phyloP scores from a whole-genome alignment of 2,329 filamentous ascomycete genomes.

The Arthrobotrys conoides region DNA sequence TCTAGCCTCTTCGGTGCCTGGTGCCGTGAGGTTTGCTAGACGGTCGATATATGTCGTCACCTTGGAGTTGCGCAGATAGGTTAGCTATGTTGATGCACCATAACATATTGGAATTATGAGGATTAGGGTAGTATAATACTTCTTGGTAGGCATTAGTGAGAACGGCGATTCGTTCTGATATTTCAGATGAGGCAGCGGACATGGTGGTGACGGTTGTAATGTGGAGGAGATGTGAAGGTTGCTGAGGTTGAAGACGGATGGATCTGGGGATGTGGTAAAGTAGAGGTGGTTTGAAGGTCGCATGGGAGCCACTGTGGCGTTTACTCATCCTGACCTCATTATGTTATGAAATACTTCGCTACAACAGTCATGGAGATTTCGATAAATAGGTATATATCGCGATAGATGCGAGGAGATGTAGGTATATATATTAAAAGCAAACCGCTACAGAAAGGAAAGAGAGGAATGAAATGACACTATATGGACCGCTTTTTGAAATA shows the following conservation, averaged over 20 bases:
- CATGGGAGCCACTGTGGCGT: constrained; percentile 26
- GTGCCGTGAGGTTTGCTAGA: constrained; percentile 71
- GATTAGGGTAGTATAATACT: constrained; percentile 40
- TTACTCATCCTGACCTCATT: neutral
- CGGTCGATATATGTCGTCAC: constrained; percentile 71
- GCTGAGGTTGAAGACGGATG: neutral
- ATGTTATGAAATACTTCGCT: too few relatives aligned
- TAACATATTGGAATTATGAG: neutral
- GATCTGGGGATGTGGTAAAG: constrained; percentile 11
- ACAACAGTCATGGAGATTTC: neutral
- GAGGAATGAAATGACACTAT: constrained; percentile 17
- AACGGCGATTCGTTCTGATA: constrained; percentile 63
- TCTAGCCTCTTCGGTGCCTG: constrained; percentile 61
- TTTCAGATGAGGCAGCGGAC: constrained; percentile 57
- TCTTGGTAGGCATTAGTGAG: constrained; percentile 63
- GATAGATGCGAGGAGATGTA: neutral
- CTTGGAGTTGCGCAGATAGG: constrained; percentile 39
- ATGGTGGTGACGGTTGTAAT: constrained; percentile 10
- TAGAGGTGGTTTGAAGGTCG: constrained; percentile 18
- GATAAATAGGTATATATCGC: neutral
- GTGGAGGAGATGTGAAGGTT: neutral
- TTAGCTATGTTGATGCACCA: constrained; percentile 7
- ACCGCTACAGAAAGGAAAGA: constrained; percentile 10
- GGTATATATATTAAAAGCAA: constrained; percentile 5
- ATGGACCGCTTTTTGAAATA: constrained; percentile 24